phyloP scores from a whole-genome alignment of 2,329 filamentous ascomycete genomes.

The Sporothrix schenckii region DNA sequence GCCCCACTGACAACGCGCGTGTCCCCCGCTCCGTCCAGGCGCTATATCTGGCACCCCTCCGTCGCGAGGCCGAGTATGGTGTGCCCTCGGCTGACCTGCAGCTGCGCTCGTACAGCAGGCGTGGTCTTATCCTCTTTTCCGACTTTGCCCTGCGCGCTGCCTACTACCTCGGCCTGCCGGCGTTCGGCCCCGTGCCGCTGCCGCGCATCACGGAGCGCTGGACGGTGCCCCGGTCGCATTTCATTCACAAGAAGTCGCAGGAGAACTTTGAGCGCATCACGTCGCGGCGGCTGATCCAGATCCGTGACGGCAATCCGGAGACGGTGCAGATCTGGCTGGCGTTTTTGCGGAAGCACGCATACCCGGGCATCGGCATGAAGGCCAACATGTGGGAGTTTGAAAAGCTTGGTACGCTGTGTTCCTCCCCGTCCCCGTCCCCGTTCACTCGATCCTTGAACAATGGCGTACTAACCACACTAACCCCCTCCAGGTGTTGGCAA shows the following conservation, averaged over 20 bases:
- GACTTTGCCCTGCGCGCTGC: slow-evolving; percentile 94
- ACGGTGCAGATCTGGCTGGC: slow-evolving; percentile 90
- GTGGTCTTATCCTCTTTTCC: slow-evolving; percentile 89
- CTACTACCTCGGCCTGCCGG: slow-evolving; percentile 88
- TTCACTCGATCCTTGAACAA: too few species aligned
- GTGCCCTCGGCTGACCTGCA: slow-evolving; percentile 89
- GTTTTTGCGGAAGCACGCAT: slow-evolving; percentile 87
- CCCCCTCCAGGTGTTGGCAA: slow-evolving; percentile 52
- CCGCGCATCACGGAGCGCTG: slow-evolving; percentile 87
- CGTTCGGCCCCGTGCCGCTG: slow-evolving; percentile 81
- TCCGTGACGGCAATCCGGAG: slow-evolving; percentile 87
- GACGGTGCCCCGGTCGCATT: slow-evolving; percentile 87
- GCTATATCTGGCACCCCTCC: slow-evolving; percentile 81
- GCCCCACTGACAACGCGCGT: slow-evolving; percentile 49
- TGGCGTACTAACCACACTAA: not conserved
- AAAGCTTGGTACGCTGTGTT: slow-evolving; percentile 60
- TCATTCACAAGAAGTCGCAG: slow-evolving; percentile 96
- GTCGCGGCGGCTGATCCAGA: slow-evolving; percentile 81
- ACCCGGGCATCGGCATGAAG: slow-evolving; percentile 98
- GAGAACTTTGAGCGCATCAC: slow-evolving; percentile 98
- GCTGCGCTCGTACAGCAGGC: slow-evolving; percentile 84
- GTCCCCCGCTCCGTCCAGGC: slow-evolving; percentile 81
- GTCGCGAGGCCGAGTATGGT: slow-evolving; percentile 71
- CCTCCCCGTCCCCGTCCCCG: not conserved
- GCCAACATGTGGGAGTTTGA: slow-evolving; percentile 94